Evolutionary conservation across 371 early-diverging fungal species (phyloP), one percentile per base, ranked within the genome.

Genomic region (Conidiobolus incongruus): DNA sequence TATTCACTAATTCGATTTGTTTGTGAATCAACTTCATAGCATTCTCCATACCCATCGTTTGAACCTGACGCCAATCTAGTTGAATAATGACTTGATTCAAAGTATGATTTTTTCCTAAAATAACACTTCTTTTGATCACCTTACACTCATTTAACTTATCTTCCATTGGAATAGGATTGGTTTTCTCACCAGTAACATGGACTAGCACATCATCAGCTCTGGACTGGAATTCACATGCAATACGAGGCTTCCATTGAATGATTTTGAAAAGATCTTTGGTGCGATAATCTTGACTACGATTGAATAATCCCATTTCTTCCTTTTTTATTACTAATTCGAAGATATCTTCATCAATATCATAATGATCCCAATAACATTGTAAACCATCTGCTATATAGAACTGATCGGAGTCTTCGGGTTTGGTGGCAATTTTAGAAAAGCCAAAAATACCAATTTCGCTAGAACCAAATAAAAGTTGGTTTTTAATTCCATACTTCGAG

Each of bases 1-100:
- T n/a, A 40, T 65, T 66, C 13, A 52, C 59, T 13, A 45, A 19
- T 4, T 52, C 36, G 17, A 62, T 54, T 29, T 45, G 30, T 16
- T 26, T 10, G 29, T 13, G 12, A 16, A 45, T 17, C 6, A 5
- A 11, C 5, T 17, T 19, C 2, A 16, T 3, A 12, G 29, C n/a
- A 5, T 41, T n/a, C n/a, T 29, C 7, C 15, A 41, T 4, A 12
- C 29, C 29, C 23, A 41, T 12, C 19, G 10, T 34, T 10, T 23
- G 10, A 8, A n/a, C 17, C 6, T 35, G 13, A 7, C 6, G 7
- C 2, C 13, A 23, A 13, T 20, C 10, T 21, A 22, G 15, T 19
- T 21, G 20, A 21, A 45, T 16, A 7, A 45, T 20, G n/a, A 20
- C 35, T 12, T 36, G 35, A 36, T 8, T 45, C 4, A n/a, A 7